These are phyloP conservation scores for Viscum album DNA, from an alignment of 177 flowering plant species.

Conservation along the genomic window DNA sequence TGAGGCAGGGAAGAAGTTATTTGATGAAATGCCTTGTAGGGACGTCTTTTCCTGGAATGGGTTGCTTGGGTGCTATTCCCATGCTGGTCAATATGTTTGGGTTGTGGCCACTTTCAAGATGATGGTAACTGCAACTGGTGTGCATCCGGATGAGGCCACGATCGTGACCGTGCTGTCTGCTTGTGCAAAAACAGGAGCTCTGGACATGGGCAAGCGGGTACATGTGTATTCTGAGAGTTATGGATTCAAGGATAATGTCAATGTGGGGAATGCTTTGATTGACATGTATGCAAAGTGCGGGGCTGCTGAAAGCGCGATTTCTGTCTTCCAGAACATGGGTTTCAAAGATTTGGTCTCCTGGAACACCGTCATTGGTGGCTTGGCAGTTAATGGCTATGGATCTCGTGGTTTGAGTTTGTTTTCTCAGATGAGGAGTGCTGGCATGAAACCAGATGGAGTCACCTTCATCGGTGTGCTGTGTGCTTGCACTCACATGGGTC, in stretches of 20 bases:
- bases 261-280: conserved; percentile 52
- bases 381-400: conserved; percentile 62
- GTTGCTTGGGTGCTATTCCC: conserved; percentile 51
- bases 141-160: conserved; percentile 53
- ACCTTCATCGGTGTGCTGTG: conserved; percentile 61
- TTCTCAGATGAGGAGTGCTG: conserved; percentile 32
- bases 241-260: conserved; percentile 39
- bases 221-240: conserved; percentile 42
- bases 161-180: conserved; percentile 54
- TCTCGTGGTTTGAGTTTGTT: conserved; percentile 44
- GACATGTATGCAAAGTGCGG: conserved; percentile 92
- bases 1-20: conserved; percentile 30
- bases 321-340: conserved; percentile 41
- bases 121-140: conserved; percentile 42
- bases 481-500: conserved; percentile 71
- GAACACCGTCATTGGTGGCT: conserved; percentile 57
- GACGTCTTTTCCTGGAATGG: conserved; percentile 75
- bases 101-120: conserved; percentile 40
- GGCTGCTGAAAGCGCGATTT: conserved; percentile 33
- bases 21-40: conserved; percentile 48
- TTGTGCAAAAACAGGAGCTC: conserved; percentile 65
- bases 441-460: conserved; percentile 50
- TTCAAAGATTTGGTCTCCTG: conserved; percentile 60
- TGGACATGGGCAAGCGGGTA: conserved; percentile 57
- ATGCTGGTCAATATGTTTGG: conserved; percentile 25